Percentiles rank a stretch among this genome's conserved stretches.
phyloP scores from a whole-genome alignment of 2,329 filamentous ascomycete genomes.

The Pseudocercospora macadamiae region DNA sequence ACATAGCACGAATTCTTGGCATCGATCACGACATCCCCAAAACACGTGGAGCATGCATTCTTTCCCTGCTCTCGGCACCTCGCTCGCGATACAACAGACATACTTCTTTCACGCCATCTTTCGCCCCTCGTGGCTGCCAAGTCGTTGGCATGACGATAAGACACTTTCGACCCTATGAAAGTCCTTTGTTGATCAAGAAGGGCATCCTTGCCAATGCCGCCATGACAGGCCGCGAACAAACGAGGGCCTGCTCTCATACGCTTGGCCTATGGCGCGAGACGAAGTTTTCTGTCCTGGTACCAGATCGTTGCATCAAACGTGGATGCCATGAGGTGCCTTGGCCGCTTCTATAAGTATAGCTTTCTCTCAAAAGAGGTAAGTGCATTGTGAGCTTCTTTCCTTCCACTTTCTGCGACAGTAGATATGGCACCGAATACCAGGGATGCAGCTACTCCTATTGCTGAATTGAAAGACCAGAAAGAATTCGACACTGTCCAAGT shows the following conservation, averaged over 20 bases:
- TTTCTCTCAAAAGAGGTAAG: neutral
- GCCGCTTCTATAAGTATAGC: constrained; percentile 6
- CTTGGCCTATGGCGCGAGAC: constrained; percentile 14
- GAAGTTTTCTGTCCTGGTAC: neutral
- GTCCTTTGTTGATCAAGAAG: neutral
- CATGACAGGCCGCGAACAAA: constrained; percentile 6
- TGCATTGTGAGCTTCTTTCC: too few relatives aligned
- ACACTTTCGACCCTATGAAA: constrained; percentile 8
- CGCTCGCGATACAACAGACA: neutral
- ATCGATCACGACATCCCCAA: constrained; percentile 15
- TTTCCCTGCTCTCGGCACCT: neutral
- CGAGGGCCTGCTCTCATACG: constrained; percentile 10
- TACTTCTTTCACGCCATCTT: neutral
- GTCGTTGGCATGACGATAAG: constrained; percentile 9
- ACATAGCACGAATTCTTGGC: constrained; percentile 9
- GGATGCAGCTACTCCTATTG: constrained; percentile 5
- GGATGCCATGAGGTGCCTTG: constrained; percentile 9
- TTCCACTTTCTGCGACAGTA: neutral
- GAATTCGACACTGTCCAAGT: constrained; percentile 6
- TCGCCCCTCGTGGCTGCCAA: constrained; percentile 9
- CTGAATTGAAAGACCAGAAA: constrained; percentile 2
- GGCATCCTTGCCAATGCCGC: constrained; percentile 7
- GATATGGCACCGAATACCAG: constrained; percentile 10
- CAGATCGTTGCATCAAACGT: constrained; percentile 1
- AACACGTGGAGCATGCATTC: constrained; percentile 3